These are phyloP conservation scores for Orbilia javanica DNA, from an alignment of 2,329 filamentous ascomycete genomes.

Conservation along the genomic window DNA sequence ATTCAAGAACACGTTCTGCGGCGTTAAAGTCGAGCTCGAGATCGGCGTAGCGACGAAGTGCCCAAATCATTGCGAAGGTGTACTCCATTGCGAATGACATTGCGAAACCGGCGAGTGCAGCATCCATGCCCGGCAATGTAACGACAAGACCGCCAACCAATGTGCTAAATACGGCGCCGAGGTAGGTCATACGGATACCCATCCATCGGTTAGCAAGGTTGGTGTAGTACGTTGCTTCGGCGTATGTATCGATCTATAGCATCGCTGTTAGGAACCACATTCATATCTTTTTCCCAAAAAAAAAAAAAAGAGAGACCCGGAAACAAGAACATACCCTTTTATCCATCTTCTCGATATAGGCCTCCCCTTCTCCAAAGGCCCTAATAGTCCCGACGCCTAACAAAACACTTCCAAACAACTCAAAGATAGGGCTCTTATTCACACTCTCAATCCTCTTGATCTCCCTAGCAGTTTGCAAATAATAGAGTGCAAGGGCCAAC, in stretches of 20 bases:
- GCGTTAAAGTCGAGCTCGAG: constrained; percentile 75
- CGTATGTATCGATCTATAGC: constrained; percentile 74
- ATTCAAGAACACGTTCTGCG: constrained; percentile 81
- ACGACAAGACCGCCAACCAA: constrained; percentile 76
- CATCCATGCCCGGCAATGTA: constrained; percentile 73
- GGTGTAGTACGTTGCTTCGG: constrained; percentile 75
- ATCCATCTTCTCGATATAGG: constrained; percentile 79
- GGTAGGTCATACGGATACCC: constrained; percentile 76
- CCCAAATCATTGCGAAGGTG: constrained; percentile 74
- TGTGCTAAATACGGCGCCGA: constrained; percentile 77
- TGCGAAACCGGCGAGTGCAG: constrained; percentile 80
- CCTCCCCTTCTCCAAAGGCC: constrained; percentile 76
- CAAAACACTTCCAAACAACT: constrained; percentile 80
- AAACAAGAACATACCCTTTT: constrained; percentile 64
- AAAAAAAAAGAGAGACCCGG: no score
- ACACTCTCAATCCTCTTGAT: constrained; percentile 82
- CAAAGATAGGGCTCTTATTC: constrained; percentile 82
- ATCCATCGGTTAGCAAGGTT: constrained; percentile 84
- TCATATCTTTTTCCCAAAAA: background rate
- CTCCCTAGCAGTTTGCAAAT: constrained; percentile 78
- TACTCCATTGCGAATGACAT: constrained; percentile 80
- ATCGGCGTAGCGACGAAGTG: constrained; percentile 76
- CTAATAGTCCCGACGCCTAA: constrained; percentile 81
- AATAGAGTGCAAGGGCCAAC: constrained; percentile 72
- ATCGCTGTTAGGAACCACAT: background rate